Base-by-base conservation (phyloP, 805 yeast species). In the Ogataea angusta region DNA sequence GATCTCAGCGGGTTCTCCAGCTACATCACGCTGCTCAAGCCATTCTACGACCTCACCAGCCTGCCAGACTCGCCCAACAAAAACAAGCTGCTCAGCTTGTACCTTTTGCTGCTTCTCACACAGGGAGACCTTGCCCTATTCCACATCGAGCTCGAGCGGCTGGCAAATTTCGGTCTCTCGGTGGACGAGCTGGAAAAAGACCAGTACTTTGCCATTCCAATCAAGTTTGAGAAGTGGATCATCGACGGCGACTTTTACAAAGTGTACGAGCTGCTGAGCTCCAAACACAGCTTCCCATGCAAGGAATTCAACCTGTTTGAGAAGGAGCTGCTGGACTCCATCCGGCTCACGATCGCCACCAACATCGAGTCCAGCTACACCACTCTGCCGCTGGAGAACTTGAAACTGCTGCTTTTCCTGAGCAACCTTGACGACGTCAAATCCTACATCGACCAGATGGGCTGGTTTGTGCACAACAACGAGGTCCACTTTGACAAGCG, bases 201-300 rank as follows among this genome's bases (percentile, higher is more conserved):
- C 60, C 69, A 73, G 50, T 86, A 73, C 60, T 69, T 91, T 51
- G 75, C 78, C 34, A 89, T 89, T 60, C 98, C 98, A 17, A 81
- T 91, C 39, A 80, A 81, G 52, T 79, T 93, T 53, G 98, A 93
- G 62, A 81, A 86, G 50, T 87, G 95, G 84, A 76, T 93, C 50
- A 88, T 91, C 83, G 98, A 93, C 66, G 99, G 99, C 30, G 85
- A 91, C 49, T 93, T 90, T 64, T 93, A 88, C 63, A 86, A 86
- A 63, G 91, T 90, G 33, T 85, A 93, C 84, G 82, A 78, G 52
- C 73, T 85, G 40, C 47, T 64, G 29, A 52, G 60, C 10, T 54
- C 57, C n/a, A 78, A 81, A 38, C 75, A 78, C 45, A 69, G 70
- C 40, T 79, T 82, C 49, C 81, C 82, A 19, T 74, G 80, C 49